Base-by-base conservation (phyloP, 352 stramenopile genomes). In the Lagenidium giganteum region DNA sequence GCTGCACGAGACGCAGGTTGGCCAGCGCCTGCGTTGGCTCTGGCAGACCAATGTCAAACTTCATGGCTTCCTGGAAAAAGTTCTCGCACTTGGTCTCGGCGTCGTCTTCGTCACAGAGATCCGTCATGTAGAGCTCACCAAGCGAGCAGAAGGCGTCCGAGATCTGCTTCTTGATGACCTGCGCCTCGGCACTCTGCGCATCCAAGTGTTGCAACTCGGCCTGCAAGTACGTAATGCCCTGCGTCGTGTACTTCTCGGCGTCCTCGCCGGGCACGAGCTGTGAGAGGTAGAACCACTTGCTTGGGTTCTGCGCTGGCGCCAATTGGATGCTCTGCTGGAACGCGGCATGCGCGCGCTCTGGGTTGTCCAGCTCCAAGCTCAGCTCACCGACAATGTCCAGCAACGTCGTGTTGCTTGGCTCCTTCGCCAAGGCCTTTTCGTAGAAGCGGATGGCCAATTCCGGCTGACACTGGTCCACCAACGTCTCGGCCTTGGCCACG, bases 71-170 rank as follows among this genome's bases (percentile, higher is more conserved):
- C 39, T 83, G 53, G 26, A 98, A 83, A 46, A 88, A 91, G 3
- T 68, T 67, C 64, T 98, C 93, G 59, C 95, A 98, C 28, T 80
- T 73, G 9, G 47, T 59, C 70, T 99, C 95, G 17, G 96, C 96
- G 56, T 98, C 83, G 46, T 94, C 67, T 59, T 86, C 64, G 55
- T 91, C 79, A 47, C 82, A 99, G 30, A 99, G 70, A 61, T 99
- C 95, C 21, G 95, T 98, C 77, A 99, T 92, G 66, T 97, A 99
- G 14, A 99, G 80, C 70, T 99, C 96, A 9, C 87, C 92, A 12
- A 98, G 71, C 7, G 83, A 89, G 67, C 93, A 98, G 63, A 95
- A 96, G 26, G 92, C 94, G 42, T 93, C 82, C 38, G 87, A 95
- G 20, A 98, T 83, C 67, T 98, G 92, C 65, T 95, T 90, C 59